Base-by-base conservation (phyloP, 2,329 filamentous ascomycete species). In the Arthrobotrys entomopaga region DNA sequence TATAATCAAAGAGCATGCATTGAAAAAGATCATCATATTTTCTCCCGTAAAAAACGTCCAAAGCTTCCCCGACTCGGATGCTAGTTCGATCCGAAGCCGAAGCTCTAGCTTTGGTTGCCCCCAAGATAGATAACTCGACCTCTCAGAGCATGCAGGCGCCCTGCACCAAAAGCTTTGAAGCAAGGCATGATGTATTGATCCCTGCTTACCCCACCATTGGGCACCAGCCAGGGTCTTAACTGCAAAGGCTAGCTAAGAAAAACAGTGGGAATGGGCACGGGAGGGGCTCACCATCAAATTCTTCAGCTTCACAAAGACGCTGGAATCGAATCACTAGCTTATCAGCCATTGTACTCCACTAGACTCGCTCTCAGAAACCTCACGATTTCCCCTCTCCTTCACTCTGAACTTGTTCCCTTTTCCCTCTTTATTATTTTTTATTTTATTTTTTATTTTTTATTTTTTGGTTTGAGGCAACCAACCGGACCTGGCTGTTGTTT, bases 231-330 rank as follows among this genome's bases (percentile, higher is more conserved):
- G 38, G 49, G 42, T 46, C 5, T 19, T 7, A 19, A 59, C 40
- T 49, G 52, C 38, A 54, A 13, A 57, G 2, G 19, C 34, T 67
- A 13, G 52, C 40, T 63, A 56, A 16, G 24, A 46, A 48, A 49
- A 4, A 49, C 49, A n/a, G 16, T 48, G 24, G 13, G n/a, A n/a
- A 43, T 38, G 59, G 40, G n/a, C 48, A 48, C 48, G 84, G 70
- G 70, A 74, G 70, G 70, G 70, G 70, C 71, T 70, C 79, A 89
- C 88, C 78, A 90, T 79, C 15, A 91, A 81, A 77, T 93, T 93
- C 81, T 90, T 91, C 61, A 93, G 79, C 56, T 90, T 89, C 19
- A 94, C 86, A 81, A 93, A 94, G 0, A 90, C 90, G 80, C 90
- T 93, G 8, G 91, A 91, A 34, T 34, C 29, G 29, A 38, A 54